Percentiles rank a stretch among this genome's conserved stretches.
Conservation (phyloP, 768 basidiomycete species). For the Mycena indigotica region DNA sequence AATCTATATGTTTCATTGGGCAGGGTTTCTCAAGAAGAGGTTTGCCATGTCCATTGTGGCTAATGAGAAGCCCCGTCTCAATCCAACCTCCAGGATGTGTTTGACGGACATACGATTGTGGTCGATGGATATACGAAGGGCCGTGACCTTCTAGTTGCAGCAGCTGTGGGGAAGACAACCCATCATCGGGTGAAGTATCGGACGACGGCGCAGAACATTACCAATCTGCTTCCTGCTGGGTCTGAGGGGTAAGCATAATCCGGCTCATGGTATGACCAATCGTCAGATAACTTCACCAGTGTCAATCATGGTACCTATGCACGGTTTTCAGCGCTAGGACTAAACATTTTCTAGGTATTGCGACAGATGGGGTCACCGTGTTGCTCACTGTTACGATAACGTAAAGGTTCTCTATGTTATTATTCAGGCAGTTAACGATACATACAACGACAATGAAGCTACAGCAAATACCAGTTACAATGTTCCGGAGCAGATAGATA, state of each 20-base stretch:
- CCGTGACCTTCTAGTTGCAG: constrained; percentile 42
- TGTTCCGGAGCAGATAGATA: too few relatives aligned
- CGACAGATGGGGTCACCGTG: constrained; percentile 47
- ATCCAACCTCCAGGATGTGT: constrained; percentile 21
- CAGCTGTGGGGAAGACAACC: constrained; percentile 34
- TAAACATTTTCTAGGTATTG: constrained; percentile 47
- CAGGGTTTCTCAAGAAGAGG: constrained; percentile 49
- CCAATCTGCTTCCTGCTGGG: constrained; percentile 45
- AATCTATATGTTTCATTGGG: not conserved
- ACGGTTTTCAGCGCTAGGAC: too few relatives aligned
- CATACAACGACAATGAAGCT: not conserved
- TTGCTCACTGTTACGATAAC: constrained; percentile 45
- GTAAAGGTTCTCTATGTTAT: not conserved
- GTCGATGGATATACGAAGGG: constrained; percentile 50
- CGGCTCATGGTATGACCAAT: not conserved
- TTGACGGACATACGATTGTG: constrained; percentile 39
- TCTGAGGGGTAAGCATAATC: constrained; percentile 39
- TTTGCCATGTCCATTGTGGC: not conserved
- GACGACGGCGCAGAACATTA: constrained; percentile 40
- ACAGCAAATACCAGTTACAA: too few relatives aligned
- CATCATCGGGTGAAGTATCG: constrained; percentile 37
- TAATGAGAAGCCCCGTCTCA: not conserved
- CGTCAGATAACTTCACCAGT: not conserved
- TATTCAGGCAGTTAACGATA: not conserved
- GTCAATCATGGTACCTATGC: constrained; percentile 11